Evolutionary conservation across 148 eudicot species (phyloP).

Genomic region (Salicornia ramosissima): DNA sequence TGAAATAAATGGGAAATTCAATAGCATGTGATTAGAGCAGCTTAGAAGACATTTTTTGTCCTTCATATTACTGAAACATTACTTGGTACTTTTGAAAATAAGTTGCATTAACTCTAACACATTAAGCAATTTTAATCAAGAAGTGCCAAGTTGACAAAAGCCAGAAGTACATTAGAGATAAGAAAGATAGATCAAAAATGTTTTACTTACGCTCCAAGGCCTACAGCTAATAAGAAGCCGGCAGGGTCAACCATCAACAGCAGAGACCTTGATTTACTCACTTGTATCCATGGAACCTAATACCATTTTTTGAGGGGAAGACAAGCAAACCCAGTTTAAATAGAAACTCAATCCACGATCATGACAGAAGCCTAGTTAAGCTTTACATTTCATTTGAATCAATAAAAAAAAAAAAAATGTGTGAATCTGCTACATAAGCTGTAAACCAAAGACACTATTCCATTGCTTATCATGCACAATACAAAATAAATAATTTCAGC

Average conservation of each 20-base stretch:
- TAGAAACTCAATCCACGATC: background rate
- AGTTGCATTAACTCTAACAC: background rate
- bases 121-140: background rate
- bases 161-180: background rate
- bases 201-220: slow-evolving; percentile 71
- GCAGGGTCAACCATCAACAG: slow-evolving; percentile 81
- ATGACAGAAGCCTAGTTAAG: background rate
- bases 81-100: background rate
- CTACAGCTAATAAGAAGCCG: slow-evolving; percentile 63
- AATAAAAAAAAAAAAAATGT: background rate
- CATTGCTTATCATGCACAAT: background rate
- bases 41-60: background rate
- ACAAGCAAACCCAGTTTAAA: too few relatives aligned
- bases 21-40: too few relatives aligned
- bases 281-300: slow-evolving; percentile 96
- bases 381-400: background rate
- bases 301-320: too few relatives aligned
- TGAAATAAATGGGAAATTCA: too few relatives aligned
- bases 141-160: background rate
- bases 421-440: background rate
- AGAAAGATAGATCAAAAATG: background rate
- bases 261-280: slow-evolving; percentile 87
- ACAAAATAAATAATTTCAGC: background rate
- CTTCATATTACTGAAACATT: background rate
- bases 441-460: background rate